phyloP scores from a whole-genome alignment of 805 yeast genomes.

The Candida tallmaniae region DNA sequence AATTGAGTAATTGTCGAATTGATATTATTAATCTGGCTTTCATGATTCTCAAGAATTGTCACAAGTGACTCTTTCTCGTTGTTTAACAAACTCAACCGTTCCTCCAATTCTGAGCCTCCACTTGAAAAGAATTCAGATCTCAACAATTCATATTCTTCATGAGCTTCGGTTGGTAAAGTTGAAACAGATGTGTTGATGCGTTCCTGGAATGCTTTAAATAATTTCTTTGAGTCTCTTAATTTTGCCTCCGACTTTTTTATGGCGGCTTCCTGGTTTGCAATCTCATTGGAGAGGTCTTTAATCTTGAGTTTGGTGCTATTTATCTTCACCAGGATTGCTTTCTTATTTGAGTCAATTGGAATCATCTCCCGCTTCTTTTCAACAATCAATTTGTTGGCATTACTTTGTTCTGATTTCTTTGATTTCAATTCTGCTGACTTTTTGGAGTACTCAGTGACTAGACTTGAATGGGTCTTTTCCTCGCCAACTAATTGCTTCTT shows the following conservation, averaged over 20 bases:
- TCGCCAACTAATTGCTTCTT: constrained; percentile 23
- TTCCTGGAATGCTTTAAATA: constrained; percentile 29
- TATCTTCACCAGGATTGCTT: constrained; percentile 44
- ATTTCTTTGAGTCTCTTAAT: constrained; percentile 36
- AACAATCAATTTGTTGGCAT: constrained; percentile 39
- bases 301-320: constrained; percentile 44
- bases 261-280: constrained; percentile 43
- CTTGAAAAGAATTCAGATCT: constrained; percentile 52
- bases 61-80: constrained; percentile 43
- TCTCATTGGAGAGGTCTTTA: constrained; percentile 48
- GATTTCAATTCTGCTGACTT: constrained; percentile 40
- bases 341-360: constrained; percentile 58
- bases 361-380: constrained; percentile 45
- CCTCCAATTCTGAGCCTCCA: constrained; percentile 57
- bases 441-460: constrained; percentile 42
- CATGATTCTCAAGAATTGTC: constrained; percentile 18
- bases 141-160: constrained; percentile 53
- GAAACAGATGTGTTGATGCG: constrained; percentile 15
- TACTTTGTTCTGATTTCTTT: constrained; percentile 31
- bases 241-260: constrained; percentile 44
- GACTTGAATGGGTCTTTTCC: constrained; percentile 22
- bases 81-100: constrained; percentile 36
- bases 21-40: constrained; percentile 31
- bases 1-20: constrained; percentile 37
- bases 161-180: constrained; percentile 33